A percentile compares a stretch with the other conserved stretches of the same genome.
Evolutionary conservation across 257 asterid genomes (phyloP).

Genomic region (Lantana camara): DNA sequence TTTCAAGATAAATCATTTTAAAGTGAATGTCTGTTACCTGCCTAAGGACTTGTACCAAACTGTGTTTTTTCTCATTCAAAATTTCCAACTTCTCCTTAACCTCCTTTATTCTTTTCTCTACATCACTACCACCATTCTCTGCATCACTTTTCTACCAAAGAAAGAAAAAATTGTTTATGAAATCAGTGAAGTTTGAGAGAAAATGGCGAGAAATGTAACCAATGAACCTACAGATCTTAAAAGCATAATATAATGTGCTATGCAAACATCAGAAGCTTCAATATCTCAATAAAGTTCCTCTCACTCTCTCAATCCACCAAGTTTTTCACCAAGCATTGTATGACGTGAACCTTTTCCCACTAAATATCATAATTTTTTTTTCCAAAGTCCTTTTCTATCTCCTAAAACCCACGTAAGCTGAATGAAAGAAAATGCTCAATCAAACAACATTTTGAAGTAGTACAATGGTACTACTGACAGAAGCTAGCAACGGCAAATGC

Average conservation of each 20-base stretch:
- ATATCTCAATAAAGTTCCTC: no score
- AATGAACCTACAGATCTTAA: not conserved
- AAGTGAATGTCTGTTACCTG: conserved; percentile 50
- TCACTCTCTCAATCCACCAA: no score
- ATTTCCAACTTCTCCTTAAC: conserved; percentile 71
- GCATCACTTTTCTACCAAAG: conserved; percentile 49
- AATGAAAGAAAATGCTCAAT: no score
- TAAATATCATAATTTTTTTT: no score
- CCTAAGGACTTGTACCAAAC: conserved; percentile 83
- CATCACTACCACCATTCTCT: conserved; percentile 49
- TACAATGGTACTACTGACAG: no score
- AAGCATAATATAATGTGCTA: not conserved
- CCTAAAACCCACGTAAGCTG: no score
- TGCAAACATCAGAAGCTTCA: conserved; percentile 6
- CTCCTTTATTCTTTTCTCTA: conserved; percentile 67
- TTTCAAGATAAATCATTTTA: not conserved
- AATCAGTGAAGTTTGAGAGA: not conserved
- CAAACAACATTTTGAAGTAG: no score
- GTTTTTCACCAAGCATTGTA: no score
- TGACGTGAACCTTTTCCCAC: no score
- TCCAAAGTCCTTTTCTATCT: no score
- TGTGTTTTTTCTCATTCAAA: conserved; percentile 75
- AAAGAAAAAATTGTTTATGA: conserved; percentile 18
- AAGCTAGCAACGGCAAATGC: no score
- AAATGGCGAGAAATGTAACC: not conserved